Percentiles rank a stretch among this genome's conserved stretches.
Conservation (phyloP, 192 early-diverging fungal genomes). For the Linnemannia elongata region DNA sequence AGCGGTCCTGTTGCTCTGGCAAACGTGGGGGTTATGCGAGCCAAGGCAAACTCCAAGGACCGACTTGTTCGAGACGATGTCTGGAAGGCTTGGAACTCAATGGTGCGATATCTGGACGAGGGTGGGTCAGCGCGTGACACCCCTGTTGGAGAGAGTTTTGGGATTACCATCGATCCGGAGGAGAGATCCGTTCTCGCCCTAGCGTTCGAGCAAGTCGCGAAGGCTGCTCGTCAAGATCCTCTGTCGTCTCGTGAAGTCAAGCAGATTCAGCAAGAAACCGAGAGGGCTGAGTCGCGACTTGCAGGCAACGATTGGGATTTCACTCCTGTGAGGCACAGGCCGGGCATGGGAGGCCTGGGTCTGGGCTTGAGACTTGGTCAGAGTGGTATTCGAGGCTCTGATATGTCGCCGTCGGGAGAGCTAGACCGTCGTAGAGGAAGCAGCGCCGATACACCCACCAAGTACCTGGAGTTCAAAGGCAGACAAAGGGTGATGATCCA, state of each 20-base stretch:
- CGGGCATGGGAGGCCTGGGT: constrained; percentile 8
- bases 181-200: constrained; percentile 20
- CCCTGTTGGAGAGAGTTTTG: background rate
- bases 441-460: background rate
- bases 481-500: constrained; percentile 22
- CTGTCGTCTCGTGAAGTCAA: background rate
- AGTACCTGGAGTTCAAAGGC: background rate
- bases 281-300: background rate
- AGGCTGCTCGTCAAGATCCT: constrained; percentile 7
- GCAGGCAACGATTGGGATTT: constrained; percentile 27
- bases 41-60: constrained; percentile 24
- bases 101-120: constrained; percentile 14
- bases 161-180: background rate
- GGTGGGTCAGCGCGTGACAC: background rate
- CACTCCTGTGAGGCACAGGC: constrained; percentile 6
- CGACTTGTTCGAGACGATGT: constrained; percentile 14
- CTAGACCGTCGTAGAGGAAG: background rate
- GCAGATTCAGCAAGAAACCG: background rate
- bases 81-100: constrained; percentile 31
- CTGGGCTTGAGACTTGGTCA: constrained; percentile 2
- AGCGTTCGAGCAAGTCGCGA: constrained; percentile 46
- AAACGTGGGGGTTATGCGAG: constrained; percentile 44
- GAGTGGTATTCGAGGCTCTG: background rate
- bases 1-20: constrained; percentile 44
- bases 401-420: background rate